A percentile compares a stretch with the other conserved stretches of the same genome.
These are phyloP conservation scores for Didymella keratinophila DNA, from an alignment of 2,329 filamentous ascomycete species.

Conservation along the genomic window DNA sequence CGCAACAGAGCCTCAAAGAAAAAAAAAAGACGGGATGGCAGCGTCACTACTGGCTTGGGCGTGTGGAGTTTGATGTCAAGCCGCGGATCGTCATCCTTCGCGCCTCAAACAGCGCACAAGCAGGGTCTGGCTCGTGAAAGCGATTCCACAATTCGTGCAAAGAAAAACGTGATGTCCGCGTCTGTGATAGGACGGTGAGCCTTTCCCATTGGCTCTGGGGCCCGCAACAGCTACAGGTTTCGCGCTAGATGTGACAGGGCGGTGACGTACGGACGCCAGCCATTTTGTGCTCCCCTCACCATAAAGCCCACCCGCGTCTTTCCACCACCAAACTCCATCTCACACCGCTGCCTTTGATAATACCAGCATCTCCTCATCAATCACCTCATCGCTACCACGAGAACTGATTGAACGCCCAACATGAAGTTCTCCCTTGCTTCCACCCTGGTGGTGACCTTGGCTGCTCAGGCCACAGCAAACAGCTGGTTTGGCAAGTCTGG, in stretches of 20 bases:
- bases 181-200: constrained; percentile 21
- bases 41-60: constrained; percentile 3
- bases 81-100: constrained; percentile 12
- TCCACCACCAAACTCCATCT: constrained; percentile 16
- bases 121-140: constrained; percentile 25
- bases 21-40: constrained; percentile 5
- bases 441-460: constrained; percentile 74
- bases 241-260: constrained; percentile 21
- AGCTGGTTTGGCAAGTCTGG: constrained; percentile 88
- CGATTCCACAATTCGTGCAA: constrained; percentile 33
- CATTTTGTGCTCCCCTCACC: constrained; percentile 37
- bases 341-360: constrained; percentile 17
- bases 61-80: constrained; percentile 12
- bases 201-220: constrained; percentile 33
- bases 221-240: constrained; percentile 30
- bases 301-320: constrained; percentile 30
- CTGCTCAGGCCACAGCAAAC: constrained; percentile 75
- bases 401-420: constrained; percentile 41
- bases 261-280: constrained; percentile 36
- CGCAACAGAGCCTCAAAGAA: constrained; percentile 6
- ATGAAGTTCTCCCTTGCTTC: constrained; percentile 81
- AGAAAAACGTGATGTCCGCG: constrained; percentile 26
- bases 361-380: constrained; percentile 23
- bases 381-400: constrained; percentile 32
- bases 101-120: constrained; percentile 4